These are phyloP conservation scores for Globisporangium splendens DNA, from an alignment of 352 stramenopile species.

Conservation along the genomic window DNA sequence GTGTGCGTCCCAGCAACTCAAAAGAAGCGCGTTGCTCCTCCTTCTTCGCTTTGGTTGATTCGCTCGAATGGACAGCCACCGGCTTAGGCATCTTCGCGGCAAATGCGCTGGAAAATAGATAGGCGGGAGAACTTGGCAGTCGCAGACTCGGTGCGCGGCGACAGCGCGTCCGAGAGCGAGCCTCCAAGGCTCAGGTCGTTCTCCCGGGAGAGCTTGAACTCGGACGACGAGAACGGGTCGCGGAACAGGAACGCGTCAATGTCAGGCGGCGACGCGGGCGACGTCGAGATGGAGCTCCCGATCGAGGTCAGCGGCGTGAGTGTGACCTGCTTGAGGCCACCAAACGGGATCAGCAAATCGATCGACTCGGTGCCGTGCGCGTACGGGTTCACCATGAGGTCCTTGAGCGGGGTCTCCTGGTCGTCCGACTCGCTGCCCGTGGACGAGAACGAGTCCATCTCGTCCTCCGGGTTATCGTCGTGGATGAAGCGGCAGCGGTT, in stretches of 20 bases:
- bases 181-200: conserved; percentile 20
- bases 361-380: conserved; percentile 51
- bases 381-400: conserved; percentile 71
- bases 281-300: conserved; percentile 32
- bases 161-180: conserved; percentile 27
- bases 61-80: neutral
- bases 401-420: conserved; percentile 39
- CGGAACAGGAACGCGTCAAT: conserved; percentile 28
- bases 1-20: neutral
- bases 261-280: conserved; percentile 15
- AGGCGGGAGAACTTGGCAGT: conserved; percentile 64
- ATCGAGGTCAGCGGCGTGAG: conserved; percentile 46
- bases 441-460: conserved; percentile 44
- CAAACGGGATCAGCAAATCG: conserved; percentile 58
- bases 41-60: neutral
- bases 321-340: conserved; percentile 60
- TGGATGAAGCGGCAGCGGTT: conserved; percentile 89
- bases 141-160: conserved; percentile 29
- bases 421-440: conserved; percentile 71
- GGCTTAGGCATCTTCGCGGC: conserved; percentile 54
- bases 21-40: neutral
- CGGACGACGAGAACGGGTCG: conserved; percentile 44
- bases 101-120: conserved; percentile 83
- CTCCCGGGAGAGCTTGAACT: conserved; percentile 30
- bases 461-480: conserved; percentile 39